Conservation (phyloP, 2,329 filamentous ascomycete species). For the Cercospora brassicicola region DNA sequence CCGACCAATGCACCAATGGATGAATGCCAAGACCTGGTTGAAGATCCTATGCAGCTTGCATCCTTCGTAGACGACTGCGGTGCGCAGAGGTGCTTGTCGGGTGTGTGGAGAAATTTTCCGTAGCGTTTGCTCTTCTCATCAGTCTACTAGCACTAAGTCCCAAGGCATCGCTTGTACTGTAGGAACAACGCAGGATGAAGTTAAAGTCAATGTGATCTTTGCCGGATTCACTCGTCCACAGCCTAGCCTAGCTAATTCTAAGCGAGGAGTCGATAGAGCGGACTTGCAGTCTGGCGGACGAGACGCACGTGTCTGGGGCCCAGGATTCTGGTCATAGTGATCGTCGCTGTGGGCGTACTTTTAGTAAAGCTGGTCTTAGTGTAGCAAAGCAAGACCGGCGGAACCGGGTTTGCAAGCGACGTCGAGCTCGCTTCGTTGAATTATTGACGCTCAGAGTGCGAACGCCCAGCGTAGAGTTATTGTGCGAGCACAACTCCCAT, state of each 20-base stretch:
- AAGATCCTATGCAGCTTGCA: neutral
- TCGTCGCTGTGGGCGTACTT: neutral
- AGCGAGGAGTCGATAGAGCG: neutral
- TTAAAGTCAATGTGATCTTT: neutral
- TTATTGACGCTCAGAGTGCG: neutral
- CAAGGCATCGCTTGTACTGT: neutral
- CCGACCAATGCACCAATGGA: neutral
- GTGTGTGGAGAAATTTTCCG: neutral
- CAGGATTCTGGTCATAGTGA: neutral
- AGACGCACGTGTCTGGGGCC: neutral
- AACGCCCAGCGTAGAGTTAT: neutral
- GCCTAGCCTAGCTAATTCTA: neutral
- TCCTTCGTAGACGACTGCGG: neutral
- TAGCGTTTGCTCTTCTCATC: neutral
- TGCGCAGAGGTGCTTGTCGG: neutral
- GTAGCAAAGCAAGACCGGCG: neutral
- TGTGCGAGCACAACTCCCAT: neutral
- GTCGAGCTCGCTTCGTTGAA: neutral
- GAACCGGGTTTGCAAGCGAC: neutral
- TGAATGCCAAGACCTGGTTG: neutral
- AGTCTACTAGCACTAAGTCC: neutral
- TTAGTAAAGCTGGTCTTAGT: neutral
- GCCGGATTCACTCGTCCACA: neutral
- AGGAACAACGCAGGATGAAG: neutral
- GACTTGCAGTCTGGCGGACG: neutral